A percentile compares a stretch with the other conserved stretches of the same genome.
These are phyloP conservation scores for Skeletonema marinoi DNA, from an alignment of 108 stramenopile species.

Conservation along the genomic window DNA sequence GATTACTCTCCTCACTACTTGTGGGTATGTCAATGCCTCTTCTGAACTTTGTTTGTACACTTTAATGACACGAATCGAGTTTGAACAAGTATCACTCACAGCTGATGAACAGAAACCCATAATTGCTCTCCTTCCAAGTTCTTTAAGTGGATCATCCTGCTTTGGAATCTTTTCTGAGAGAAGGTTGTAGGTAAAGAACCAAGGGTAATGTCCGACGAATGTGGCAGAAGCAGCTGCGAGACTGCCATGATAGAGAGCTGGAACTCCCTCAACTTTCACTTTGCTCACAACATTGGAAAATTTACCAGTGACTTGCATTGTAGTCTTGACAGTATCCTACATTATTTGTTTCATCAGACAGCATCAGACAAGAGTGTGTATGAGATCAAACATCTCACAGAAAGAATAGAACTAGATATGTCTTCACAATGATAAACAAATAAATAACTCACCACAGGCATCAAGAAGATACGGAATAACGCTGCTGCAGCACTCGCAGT, in stretches of 20 bases:
- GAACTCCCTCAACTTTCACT: conserved; percentile 84
- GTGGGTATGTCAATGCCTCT: conserved; percentile 86
- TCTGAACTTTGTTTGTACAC: conserved; percentile 96
- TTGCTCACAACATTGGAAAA: conserved; percentile 86
- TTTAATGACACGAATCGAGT: conserved; percentile 98
- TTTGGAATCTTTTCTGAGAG: conserved; percentile 93
- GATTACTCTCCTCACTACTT: conserved; percentile 90
- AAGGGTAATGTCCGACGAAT: conserved; percentile 98
- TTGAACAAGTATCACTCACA: conserved; percentile 94
- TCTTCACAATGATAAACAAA: background rate
- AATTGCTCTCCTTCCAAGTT: conserved; percentile 92
- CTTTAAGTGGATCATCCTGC: conserved; percentile 79
- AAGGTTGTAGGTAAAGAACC: conserved; percentile 96
- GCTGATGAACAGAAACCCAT: conserved; percentile 94
- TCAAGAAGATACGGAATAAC: conserved; percentile 92
- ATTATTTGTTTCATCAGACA: background rate
- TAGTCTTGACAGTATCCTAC: conserved; percentile 85
- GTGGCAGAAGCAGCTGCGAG: conserved; percentile 95
- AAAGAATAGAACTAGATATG: background rate
- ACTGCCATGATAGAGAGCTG: conserved; percentile 92
- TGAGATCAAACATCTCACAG: background rate
- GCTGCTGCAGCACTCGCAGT: conserved; percentile 87
- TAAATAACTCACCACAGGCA: conserved; percentile 85
- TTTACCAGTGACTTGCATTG: conserved; percentile 97
- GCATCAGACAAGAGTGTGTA: background rate